Evolutionary conservation across 768 basidiomycete species (phyloP), one percentile per base, ranked within the genome.

Genomic region (Hemileccinum rubropunctum): DNA sequence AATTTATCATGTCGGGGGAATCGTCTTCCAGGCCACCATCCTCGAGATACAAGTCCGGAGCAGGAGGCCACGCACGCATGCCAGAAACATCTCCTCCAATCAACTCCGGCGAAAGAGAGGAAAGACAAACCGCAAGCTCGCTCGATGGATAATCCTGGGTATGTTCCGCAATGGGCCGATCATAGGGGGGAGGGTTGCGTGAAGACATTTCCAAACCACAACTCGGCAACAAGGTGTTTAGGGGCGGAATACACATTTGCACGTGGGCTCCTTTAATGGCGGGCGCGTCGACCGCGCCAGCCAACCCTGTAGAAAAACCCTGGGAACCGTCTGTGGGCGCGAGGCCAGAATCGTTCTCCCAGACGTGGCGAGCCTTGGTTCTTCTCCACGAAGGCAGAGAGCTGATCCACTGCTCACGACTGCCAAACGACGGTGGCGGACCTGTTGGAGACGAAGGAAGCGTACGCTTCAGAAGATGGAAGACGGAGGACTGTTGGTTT

Each of bases 231-330:
- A 68, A 62, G 32, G 65, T 62, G 21, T 57, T 75, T 58, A 69
- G 71, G 87, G 88, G 88, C 85, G 86, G 85, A 83, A 83, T 78
- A 76, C 84, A 83, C 82, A 84, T 83, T 80, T 88, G 77, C 80
- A 84, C 85, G 83, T 73, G 84, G 70, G 78, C 64, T 82, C 87
- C 87, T 87, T 89, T 88, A 86, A 86, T 88, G 74, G 81, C 84
- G 64, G 78, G 67, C 74, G 84, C 84, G 87, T 86, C 80, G 67
- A 67, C 82, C 84, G 86, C 83, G 73, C 70, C 74, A 69, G 79
- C 75, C 81, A 88, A 88, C 86, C 86, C 86, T 70, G 67, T 69
- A 52, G 67, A 63, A 88, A 87, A 87, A 86, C 72, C 77, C 83
- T 75, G 80, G 58, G 65, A 66, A 47, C 58, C 63, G 37, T 45